Evolutionary conservation across 441 rosid genomes (phyloP).

Genomic region (Oxalis stricta): DNA sequence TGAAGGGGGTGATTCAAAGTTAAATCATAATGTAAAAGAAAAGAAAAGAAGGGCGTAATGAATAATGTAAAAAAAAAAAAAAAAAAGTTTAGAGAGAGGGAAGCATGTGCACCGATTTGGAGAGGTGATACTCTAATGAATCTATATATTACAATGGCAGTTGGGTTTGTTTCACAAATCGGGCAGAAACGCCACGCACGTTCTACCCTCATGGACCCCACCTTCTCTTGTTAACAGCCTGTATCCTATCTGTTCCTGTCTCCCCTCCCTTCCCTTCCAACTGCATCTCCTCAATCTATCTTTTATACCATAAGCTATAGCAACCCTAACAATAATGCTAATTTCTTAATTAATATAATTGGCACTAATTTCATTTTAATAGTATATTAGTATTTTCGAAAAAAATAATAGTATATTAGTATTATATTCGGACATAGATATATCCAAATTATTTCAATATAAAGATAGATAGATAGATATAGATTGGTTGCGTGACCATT

Average conservation of each 20-base stretch:
- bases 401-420: no score
- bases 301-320: no score
- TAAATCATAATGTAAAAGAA: background rate
- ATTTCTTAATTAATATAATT: background rate
- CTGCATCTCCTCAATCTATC: background rate
- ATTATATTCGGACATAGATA: background rate
- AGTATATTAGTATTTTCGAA: no score
- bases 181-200: slow-evolving; percentile 50
- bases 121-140: no score
- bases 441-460: no score
- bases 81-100: background rate
- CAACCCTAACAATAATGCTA: no score
- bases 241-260: slow-evolving; percentile 39
- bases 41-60: background rate
- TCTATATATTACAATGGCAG: slow-evolving; percentile 18
- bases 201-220: slow-evolving; percentile 32
- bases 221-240: slow-evolving; percentile 41
- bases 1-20: background rate
- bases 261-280: background rate
- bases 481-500: background rate
- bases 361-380: no score
- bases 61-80: background rate
- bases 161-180: slow-evolving; percentile 28
- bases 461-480: no score
- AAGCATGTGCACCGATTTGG: slow-evolving; percentile 21